Evolutionary conservation across 148 eudicot genomes (phyloP).

Genomic region (Rhododendron henanense): DNA sequence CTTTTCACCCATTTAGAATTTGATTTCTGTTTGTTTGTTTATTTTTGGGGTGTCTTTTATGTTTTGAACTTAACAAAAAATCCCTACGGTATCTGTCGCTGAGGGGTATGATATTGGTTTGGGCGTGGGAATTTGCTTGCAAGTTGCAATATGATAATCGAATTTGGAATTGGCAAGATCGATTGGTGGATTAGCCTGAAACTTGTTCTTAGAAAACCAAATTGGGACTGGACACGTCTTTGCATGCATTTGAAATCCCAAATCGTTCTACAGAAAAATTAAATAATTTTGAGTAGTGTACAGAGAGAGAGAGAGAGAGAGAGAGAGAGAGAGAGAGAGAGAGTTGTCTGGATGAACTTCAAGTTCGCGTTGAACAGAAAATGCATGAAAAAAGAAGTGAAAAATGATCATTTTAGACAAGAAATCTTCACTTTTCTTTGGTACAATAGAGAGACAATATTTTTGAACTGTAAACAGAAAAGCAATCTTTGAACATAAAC

Average conservation of each 20-base stretch:
- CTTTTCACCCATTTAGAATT: too few species aligned
- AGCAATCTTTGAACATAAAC: background rate
- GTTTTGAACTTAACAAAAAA: too few species aligned
- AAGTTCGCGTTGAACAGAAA: background rate
- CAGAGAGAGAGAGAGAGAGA: background rate
- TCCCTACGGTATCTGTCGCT: too few species aligned
- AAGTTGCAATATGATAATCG: conserved; percentile 11
- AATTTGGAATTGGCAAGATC: conserved; percentile 1
- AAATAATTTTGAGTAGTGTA: conserved; percentile 4
- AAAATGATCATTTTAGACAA: background rate
- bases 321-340: background rate
- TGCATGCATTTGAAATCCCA: background rate
- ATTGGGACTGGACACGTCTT: background rate
- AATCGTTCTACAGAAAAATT: background rate
- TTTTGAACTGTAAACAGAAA: background rate
- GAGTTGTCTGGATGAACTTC: background rate
- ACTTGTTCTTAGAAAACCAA: background rate
- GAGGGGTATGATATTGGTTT: too few species aligned
- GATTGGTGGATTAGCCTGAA: conserved; percentile 17
- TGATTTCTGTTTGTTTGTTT: too few species aligned
- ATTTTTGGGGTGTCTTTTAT: too few species aligned
- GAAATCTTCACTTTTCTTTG: background rate
- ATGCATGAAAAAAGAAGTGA: background rate
- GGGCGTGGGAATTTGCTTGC: conserved; percentile 24
- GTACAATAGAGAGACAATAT: background rate